Conservation (phyloP, 139 green algal genomes). For the Limnomonas spitsbergensis region DNA sequence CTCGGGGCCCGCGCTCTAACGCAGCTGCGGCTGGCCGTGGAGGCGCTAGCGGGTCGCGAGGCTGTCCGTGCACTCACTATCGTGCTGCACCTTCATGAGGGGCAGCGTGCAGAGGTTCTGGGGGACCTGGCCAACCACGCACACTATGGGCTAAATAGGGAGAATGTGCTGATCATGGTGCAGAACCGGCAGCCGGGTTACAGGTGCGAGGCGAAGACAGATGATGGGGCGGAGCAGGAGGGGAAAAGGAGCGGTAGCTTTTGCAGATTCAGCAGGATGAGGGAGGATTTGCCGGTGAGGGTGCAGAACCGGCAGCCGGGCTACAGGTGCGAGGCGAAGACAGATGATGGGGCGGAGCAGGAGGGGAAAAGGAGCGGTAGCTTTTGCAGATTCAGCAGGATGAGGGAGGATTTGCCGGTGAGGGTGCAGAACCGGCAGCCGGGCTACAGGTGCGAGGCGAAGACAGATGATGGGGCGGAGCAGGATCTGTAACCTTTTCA, state of each 20-base stretch:
- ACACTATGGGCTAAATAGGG: conserved; percentile 26
- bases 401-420: background rate
- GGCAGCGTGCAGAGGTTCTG: conserved; percentile 34
- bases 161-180: conserved; percentile 10
- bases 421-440: background rate
- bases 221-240: background rate
- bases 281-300: background rate
- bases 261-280: background rate
- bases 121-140: conserved; percentile 19
- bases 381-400: background rate
- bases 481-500: background rate
- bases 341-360: background rate
- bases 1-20: conserved; percentile 29
- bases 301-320: background rate
- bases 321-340: background rate
- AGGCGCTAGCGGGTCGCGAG: conserved; percentile 14
- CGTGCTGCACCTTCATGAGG: conserved; percentile 33
- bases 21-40: conserved; percentile 22
- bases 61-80: conserved; percentile 24
- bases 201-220: background rate
- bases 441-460: background rate
- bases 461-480: background rate
- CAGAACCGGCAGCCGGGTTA: background rate
- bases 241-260: background rate
- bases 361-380: background rate